These are phyloP conservation scores for Zea luxurians DNA, from an alignment of 176 grass and related monocot genomes.

Conservation along the genomic window DNA sequence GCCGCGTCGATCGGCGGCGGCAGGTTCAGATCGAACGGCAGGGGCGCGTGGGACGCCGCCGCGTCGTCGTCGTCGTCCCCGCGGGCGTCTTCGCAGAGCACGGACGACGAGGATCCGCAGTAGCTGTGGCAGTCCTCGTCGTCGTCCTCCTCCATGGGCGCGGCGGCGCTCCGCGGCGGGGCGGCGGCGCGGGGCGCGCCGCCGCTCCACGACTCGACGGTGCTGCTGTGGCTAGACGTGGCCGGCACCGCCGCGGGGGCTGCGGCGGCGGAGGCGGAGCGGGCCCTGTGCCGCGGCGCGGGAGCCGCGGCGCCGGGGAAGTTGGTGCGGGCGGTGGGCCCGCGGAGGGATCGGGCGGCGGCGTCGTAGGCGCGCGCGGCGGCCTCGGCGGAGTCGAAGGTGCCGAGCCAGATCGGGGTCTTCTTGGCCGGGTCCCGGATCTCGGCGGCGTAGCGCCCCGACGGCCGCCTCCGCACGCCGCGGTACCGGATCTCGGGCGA, in stretches of 20 bases:
- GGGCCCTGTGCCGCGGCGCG: conserved; percentile 9
- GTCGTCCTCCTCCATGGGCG: conserved; percentile 23
- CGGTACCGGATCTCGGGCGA: conserved; percentile 76
- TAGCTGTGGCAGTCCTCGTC: conserved; percentile 62
- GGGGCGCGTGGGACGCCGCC: conserved; percentile 43
- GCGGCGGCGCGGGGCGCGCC: conserved; percentile 36
- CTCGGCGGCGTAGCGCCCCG: conserved; percentile 80
- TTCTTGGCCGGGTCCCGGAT: conserved; percentile 83
- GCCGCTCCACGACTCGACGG: conserved; percentile 73
- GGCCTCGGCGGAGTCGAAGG: conserved; percentile 80
- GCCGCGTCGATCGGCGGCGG: conserved; percentile 55
- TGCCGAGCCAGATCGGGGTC: conserved; percentile 79
- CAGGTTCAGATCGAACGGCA: conserved; percentile 81
- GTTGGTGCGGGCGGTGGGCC: conserved; percentile 65
- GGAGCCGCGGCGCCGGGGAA: conserved; percentile 40
- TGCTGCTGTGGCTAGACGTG: conserved; percentile 83
- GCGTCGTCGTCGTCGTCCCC: conserved; percentile 31
- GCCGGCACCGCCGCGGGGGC: not conserved
- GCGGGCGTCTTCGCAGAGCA: conserved; percentile 48
- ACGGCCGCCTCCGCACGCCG: conserved; percentile 69
- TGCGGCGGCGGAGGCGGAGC: not conserved
- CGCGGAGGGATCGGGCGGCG: conserved; percentile 62
- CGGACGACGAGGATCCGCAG: conserved; percentile 78
- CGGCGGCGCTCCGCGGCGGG: conserved; percentile 26
- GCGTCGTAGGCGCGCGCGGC: conserved; percentile 82